Evolutionary conservation across 1,139 yeast species (phyloP).

Genomic region (Debaryomyces psychrophilus): DNA sequence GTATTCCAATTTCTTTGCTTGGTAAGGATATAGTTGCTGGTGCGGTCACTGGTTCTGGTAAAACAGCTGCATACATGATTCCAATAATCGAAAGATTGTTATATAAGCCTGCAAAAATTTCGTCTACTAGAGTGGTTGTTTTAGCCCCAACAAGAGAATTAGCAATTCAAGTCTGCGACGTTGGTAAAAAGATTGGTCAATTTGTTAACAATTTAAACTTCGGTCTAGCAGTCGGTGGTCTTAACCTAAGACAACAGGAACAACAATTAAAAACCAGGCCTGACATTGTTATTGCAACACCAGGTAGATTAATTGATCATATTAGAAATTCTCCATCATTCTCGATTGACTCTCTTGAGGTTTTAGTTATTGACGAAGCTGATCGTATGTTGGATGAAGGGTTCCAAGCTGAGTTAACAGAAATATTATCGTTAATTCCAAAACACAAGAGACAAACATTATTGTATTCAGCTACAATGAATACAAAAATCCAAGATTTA

Average conservation of each 20-base stretch:
- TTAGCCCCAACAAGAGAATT: conserved; percentile 96
- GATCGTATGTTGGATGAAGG: conserved; percentile 99
- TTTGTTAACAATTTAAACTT: conserved; percentile 75
- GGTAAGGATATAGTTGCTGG: conserved; percentile 99
- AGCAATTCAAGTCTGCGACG: conserved; percentile 95
- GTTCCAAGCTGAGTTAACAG: conserved; percentile 91
- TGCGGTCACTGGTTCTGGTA: conserved; percentile 99
- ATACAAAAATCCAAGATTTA: conserved; percentile 83
- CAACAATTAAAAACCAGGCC: conserved; percentile 90
- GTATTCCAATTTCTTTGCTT: conserved; percentile 87
- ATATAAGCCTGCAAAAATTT: conserved; percentile 81
- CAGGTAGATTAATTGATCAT: conserved; percentile 97
- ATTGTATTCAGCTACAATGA: conserved; percentile 97
- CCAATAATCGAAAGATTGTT: conserved; percentile 92
- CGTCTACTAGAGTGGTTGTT: conserved; percentile 88
- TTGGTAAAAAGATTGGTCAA: conserved; percentile 81
- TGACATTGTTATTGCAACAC: conserved; percentile 95
- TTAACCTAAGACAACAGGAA: conserved; percentile 92
- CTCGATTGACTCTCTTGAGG: conserved; percentile 87
- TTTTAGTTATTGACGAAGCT: conserved; percentile 94
- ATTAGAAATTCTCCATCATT: conserved; percentile 93
- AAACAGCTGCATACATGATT: conserved; percentile 96
- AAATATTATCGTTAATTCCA: conserved; percentile 84
- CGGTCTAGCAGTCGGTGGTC: conserved; percentile 97
- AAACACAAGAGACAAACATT: conserved; percentile 85